Evolutionary conservation across 208 protist species (phyloP).

Genomic region (Trypanosoma theileri): DNA sequence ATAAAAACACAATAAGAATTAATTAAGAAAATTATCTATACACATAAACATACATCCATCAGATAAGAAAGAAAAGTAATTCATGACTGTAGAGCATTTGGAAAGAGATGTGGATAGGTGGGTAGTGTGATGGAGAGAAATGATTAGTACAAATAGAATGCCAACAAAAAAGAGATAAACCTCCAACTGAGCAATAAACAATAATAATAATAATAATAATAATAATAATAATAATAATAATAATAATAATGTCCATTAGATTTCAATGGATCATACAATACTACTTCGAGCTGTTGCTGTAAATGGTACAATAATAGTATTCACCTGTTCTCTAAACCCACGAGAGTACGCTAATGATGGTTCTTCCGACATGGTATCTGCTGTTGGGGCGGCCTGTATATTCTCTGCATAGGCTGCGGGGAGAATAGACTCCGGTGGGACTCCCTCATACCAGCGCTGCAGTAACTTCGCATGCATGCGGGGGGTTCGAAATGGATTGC

Average conservation of each 20-base stretch:
- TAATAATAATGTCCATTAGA: neutral
- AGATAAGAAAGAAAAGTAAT: neutral
- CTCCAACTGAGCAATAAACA: too few relatives aligned
- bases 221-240: neutral
- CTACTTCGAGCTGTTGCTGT: conserved; percentile 64
- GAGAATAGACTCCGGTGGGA: neutral
- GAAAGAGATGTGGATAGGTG: too few relatives aligned
- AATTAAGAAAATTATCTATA: too few relatives aligned
- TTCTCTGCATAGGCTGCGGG: conserved; percentile 7
- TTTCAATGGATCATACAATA: conserved; percentile 32
- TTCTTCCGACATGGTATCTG: conserved; percentile 27
- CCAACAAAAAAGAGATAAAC: too few relatives aligned
- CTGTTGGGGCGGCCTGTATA: conserved; percentile 15
- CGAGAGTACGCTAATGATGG: conserved; percentile 63
- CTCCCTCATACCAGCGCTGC: conserved; percentile 3
- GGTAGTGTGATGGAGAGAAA: too few relatives aligned
- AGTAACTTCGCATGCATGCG: conserved; percentile 48
- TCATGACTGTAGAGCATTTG: too few relatives aligned
- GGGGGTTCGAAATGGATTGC: conserved; percentile 76
- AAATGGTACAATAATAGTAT: conserved; percentile 58
- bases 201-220: neutral
- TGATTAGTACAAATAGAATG: too few relatives aligned
- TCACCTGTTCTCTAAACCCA: conserved; percentile 55
- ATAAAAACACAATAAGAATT: too few relatives aligned
- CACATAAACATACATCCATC: neutral